phyloP scores from a whole-genome alignment of 164 flowering plant genomes.

The Vitis amurensis region DNA sequence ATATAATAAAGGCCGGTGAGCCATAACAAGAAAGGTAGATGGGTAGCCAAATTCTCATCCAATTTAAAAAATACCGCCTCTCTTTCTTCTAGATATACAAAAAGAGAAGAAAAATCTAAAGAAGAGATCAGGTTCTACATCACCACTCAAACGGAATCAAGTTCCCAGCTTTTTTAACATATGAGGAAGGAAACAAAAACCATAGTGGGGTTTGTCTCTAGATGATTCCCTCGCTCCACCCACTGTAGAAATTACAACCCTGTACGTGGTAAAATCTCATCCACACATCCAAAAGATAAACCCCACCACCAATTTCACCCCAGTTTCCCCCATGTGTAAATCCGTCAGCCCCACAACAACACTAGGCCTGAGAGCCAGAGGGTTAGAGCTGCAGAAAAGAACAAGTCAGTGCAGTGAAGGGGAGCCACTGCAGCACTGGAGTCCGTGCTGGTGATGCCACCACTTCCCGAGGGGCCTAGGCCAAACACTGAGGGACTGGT shows the following conservation, averaged over 20 bases:
- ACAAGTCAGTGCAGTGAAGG: background rate
- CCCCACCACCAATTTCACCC: constrained; percentile 5
- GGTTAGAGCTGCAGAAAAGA: constrained; percentile 2
- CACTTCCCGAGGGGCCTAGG: constrained; percentile 18
- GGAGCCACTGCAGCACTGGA: background rate
- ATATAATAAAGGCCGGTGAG: background rate
- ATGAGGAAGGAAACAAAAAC: constrained; percentile 8
- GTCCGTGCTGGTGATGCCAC: background rate
- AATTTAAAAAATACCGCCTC: constrained; percentile 15
- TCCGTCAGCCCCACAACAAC: constrained; percentile 11
- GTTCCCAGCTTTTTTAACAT: constrained; percentile 23
- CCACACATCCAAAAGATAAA: constrained; percentile 24
- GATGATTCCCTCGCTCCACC: constrained; percentile 15
- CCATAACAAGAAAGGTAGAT: background rate
- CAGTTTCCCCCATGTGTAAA: background rate
- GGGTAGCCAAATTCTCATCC: constrained; percentile 8
- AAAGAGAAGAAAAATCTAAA: constrained; percentile 11
- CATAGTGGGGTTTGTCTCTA: constrained; percentile 27
- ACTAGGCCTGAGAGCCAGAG: constrained; percentile 8
- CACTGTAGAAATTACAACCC: constrained; percentile 10
- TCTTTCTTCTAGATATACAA: constrained; percentile 17
- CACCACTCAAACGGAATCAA: constrained; percentile 30
- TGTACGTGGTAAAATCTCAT: constrained; percentile 30
- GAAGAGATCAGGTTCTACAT: constrained; percentile 17
- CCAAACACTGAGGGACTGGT: constrained; percentile 5